Evolutionary conservation across 148 eudicot species (phyloP).

Genomic region (Chenopodium berlandieri): DNA sequence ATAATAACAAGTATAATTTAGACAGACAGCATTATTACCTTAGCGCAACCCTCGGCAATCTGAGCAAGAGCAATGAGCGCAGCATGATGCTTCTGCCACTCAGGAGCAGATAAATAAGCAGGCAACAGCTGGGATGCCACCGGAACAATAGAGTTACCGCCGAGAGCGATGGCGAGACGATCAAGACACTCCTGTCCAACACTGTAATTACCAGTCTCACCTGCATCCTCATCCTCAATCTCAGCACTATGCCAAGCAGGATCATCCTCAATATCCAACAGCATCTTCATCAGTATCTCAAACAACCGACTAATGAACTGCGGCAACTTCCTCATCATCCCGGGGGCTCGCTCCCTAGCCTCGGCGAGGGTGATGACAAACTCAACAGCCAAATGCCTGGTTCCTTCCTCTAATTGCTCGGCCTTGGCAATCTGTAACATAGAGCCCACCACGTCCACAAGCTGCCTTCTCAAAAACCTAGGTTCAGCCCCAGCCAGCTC

Average conservation of each 20-base stretch:
- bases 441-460: conserved; percentile 76
- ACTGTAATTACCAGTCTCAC: conserved; percentile 77
- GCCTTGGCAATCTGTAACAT: conserved; percentile 95
- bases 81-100: conserved; percentile 88
- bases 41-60: conserved; percentile 92
- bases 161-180: conserved; percentile 70
- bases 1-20: background rate
- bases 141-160: conserved; percentile 84
- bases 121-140: conserved; percentile 80
- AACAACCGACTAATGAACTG: conserved; percentile 74
- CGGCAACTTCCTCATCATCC: conserved; percentile 93
- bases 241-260: conserved; percentile 80
- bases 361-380: conserved; percentile 82
- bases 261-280: conserved; percentile 81
- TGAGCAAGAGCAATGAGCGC: conserved; percentile 89
- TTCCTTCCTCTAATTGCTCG: conserved; percentile 73
- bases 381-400: conserved; percentile 76
- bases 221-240: conserved; percentile 78
- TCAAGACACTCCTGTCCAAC: conserved; percentile 86
- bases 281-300: conserved; percentile 69
- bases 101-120: conserved; percentile 69
- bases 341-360: conserved; percentile 89
- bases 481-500: conserved; percentile 90
- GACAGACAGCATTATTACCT: conserved; percentile 37
- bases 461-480: conserved; percentile 75